Evolutionary conservation across 441 rosid species (phyloP).

Genomic region (Jatropha podagrica): DNA sequence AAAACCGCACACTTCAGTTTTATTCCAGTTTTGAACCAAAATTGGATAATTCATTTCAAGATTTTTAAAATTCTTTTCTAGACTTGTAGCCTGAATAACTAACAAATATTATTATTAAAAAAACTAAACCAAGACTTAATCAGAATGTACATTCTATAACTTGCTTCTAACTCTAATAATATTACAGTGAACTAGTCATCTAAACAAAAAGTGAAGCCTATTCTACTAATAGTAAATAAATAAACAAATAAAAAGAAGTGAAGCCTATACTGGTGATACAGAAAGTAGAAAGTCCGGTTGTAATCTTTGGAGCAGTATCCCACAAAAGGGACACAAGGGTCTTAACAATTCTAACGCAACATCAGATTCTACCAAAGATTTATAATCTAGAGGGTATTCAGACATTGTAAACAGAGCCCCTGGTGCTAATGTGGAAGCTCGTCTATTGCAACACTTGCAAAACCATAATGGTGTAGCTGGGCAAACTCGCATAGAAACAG

Average conservation of each 20-base stretch:
- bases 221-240: neutral
- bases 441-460: conserved; percentile 84
- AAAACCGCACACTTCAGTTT: too few species aligned
- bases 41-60: too few species aligned
- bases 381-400: conserved; percentile 42
- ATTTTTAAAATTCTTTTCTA: too few species aligned
- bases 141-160: too few species aligned
- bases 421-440: conserved; percentile 52
- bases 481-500: conserved; percentile 79
- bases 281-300: conserved; percentile 84
- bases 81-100: too few species aligned
- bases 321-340: conserved; percentile 83
- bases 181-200: too few species aligned
- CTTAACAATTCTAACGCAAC: conserved; percentile 32
- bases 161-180: too few species aligned
- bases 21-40: too few species aligned
- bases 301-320: conserved; percentile 73
- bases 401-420: conserved; percentile 51
- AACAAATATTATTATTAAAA: too few species aligned
- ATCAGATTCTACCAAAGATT: conserved; percentile 29
- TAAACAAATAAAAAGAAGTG: too few species aligned
- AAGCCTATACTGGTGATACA: conserved; percentile 55
- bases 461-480: conserved; percentile 65
- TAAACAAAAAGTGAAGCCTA: too few species aligned
- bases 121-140: too few species aligned